Evolutionary conservation across 2,329 filamentous ascomycete genomes (phyloP).

Genomic region (Nemania sp.): DNA sequence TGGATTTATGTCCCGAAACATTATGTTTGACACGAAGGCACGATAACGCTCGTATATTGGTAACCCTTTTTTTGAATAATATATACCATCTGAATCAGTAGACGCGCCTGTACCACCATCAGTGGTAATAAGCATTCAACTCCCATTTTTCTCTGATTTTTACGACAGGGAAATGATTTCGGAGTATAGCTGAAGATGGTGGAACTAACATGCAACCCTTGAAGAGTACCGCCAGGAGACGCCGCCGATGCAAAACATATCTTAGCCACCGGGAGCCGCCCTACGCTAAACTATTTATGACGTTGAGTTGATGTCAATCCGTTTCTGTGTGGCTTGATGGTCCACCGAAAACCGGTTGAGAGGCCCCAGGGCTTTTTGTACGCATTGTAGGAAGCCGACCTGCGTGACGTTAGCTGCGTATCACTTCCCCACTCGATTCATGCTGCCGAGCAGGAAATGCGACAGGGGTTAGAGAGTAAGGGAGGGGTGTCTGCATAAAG

Average conservation of each 20-base stretch:
- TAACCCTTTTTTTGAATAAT: background rate
- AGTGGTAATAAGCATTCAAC: too few species aligned
- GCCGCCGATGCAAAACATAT: background rate
- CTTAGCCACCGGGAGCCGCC: slow-evolving; percentile 1
- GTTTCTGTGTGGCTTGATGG: slow-evolving; percentile 35
- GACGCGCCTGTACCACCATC: too few species aligned
- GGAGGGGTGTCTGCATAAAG: background rate
- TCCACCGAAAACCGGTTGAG: slow-evolving; percentile 36
- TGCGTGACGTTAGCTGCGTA: slow-evolving; percentile 30
- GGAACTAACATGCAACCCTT: too few species aligned
- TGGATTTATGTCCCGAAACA: background rate
- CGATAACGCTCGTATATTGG: background rate
- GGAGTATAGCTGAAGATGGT: too few species aligned
- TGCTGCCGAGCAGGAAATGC: slow-evolving; percentile 12
- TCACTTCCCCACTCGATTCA: slow-evolving; percentile 18
- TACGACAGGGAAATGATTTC: too few species aligned
- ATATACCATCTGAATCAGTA: background rate
- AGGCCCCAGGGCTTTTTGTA: slow-evolving; percentile 1
- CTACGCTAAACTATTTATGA: slow-evolving; percentile 35
- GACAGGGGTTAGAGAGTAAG: slow-evolving; percentile 3
- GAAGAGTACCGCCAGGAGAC: too few species aligned
- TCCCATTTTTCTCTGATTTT: too few species aligned
- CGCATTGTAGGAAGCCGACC: slow-evolving; percentile 13
- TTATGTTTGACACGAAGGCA: background rate
- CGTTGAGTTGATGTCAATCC: slow-evolving; percentile 33